Percentiles rank a stretch among this genome's conserved stretches.
These are phyloP conservation scores for Verticillium nonalfalfae DNA, from an alignment of 2,329 filamentous ascomycete genomes.

Conservation along the genomic window DNA sequence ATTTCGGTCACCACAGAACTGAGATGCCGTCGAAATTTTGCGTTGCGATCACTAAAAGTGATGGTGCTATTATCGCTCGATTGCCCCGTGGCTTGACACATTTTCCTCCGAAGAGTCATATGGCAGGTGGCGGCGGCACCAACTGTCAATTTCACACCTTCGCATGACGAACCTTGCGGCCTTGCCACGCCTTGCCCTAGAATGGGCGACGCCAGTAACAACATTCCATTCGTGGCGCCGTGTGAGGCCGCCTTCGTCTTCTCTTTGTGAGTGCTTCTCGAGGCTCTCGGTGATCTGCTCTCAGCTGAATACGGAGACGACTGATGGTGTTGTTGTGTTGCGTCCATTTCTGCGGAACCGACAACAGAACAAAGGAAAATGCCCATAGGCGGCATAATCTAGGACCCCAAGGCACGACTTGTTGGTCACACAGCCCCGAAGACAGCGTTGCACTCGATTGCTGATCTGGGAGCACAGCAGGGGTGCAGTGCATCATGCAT, in stretches of 20 bases:
- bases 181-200: neutral
- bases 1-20: no score
- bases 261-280: no score
- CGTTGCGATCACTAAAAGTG: no score
- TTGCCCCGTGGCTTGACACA: neutral
- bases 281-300: no score
- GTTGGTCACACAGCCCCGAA: neutral
- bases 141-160: neutral
- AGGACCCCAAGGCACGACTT: neutral
- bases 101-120: neutral
- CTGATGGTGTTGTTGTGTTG: neutral
- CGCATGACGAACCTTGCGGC: neutral
- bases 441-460: neutral
- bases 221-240: neutral
- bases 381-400: neutral
- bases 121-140: neutral
- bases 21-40: no score
- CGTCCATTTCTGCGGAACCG: neutral
- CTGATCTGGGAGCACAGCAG: neutral
- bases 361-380: neutral
- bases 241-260: neutral
- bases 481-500: neutral
- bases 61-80: no score
- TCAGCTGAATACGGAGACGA: neutral
- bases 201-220: no score